A percentile compares a stretch with the other conserved stretches of the same genome.
Evolutionary conservation across 441 rosid species (phyloP).

Genomic region (Erodium trifolium): DNA sequence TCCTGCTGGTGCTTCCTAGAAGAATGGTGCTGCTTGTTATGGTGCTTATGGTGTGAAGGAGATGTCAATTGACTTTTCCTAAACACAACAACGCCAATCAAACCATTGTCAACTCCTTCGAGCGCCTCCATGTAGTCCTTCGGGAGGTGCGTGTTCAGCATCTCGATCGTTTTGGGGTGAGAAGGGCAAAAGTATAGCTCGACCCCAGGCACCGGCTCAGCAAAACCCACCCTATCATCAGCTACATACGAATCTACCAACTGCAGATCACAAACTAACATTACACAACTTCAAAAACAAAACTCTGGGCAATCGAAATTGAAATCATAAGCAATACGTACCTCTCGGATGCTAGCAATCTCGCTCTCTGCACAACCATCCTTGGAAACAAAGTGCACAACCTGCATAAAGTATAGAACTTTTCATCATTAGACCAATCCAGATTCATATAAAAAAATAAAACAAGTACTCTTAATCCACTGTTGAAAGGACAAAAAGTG

Average conservation of each 20-base stretch:
- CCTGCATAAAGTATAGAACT: slow-evolving; percentile 35
- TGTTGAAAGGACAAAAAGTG: neutral
- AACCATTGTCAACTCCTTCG: slow-evolving; percentile 46
- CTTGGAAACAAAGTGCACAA: slow-evolving; percentile 54
- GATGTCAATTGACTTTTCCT: slow-evolving; percentile 52
- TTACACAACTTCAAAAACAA: too few relatives aligned
- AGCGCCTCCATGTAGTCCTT: slow-evolving; percentile 47
- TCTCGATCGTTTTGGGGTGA: slow-evolving; percentile 37
- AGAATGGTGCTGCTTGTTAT: slow-evolving; percentile 43
- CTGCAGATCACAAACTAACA: slow-evolving; percentile 29
- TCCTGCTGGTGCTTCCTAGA: slow-evolving; percentile 41
- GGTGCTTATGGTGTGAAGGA: slow-evolving; percentile 44
- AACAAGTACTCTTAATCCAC: neutral
- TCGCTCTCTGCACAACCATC: slow-evolving; percentile 46
- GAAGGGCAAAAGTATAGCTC: slow-evolving; percentile 78
- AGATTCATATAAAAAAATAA: neutral
- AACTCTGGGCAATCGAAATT: too few relatives aligned
- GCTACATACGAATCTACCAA: slow-evolving; percentile 45
- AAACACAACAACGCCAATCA: slow-evolving; percentile 91
- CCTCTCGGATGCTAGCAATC: slow-evolving; percentile 54
- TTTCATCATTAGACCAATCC: neutral
- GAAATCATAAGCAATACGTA: slow-evolving; percentile 15
- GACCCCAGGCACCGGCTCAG: slow-evolving; percentile 63
- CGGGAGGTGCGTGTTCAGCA: slow-evolving; percentile 52
- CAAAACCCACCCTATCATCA: slow-evolving; percentile 70